These are phyloP conservation scores for Azolla pinnata DNA, from an alignment of 75 land plant species.

Conservation along the genomic window DNA sequence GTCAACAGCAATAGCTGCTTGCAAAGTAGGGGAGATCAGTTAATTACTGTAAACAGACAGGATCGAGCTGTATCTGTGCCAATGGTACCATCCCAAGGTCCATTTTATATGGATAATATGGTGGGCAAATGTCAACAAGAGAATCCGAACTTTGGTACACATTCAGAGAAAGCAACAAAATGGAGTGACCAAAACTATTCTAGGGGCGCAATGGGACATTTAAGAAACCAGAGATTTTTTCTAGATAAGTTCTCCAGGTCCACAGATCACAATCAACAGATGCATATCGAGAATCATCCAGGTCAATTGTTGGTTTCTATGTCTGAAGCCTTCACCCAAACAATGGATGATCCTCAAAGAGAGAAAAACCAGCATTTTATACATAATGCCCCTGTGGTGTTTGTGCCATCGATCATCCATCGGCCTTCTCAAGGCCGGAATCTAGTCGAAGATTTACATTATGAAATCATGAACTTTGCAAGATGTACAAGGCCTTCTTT, in stretches of 20 bases:
- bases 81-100: neutral
- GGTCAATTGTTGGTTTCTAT: neutral
- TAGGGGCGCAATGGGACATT: too few species aligned
- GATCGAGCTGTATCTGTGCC: neutral
- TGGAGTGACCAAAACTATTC: too few species aligned
- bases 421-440: neutral
- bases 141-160: neutral
- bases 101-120: neutral
- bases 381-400: neutral
- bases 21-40: neutral
- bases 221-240: too few species aligned
- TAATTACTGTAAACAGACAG: neutral
- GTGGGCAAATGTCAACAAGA: neutral
- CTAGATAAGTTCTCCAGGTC: too few species aligned
- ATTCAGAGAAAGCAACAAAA: neutral
- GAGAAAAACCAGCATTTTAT: neutral
- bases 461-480: constrained; percentile 32
- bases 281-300: neutral
- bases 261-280: too few species aligned
- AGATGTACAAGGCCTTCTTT: constrained; percentile 27
- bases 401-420: neutral
- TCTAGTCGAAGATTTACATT: constrained; percentile 24
- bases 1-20: neutral
- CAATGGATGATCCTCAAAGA: neutral
- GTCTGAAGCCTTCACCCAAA: neutral